These are phyloP conservation scores for Diaporthe vexans DNA, from an alignment of 2,329 filamentous ascomycete genomes.

Conservation along the genomic window DNA sequence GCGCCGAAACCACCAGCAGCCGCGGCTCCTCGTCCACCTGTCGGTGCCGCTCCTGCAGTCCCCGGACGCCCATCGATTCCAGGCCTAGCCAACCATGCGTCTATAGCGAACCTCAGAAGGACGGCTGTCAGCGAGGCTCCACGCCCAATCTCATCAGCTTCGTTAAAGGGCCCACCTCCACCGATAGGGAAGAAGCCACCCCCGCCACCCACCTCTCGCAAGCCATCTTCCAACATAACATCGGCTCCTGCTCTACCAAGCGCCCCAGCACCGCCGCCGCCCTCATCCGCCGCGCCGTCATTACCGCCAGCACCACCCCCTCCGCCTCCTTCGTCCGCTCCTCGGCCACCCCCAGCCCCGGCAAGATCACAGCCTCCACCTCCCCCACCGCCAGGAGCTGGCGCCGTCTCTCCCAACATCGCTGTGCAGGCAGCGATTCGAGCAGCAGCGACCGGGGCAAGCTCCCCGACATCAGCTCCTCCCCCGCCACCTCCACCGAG, in stretches of 20 bases:
- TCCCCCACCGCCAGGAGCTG: slow-evolving; percentile 45
- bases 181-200: slow-evolving; percentile 83
- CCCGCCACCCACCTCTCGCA: slow-evolving; percentile 71
- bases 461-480: slow-evolving; percentile 49
- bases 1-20: slow-evolving; percentile 67
- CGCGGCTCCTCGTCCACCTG: slow-evolving; percentile 72
- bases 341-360: slow-evolving; percentile 55
- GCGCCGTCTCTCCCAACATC: slow-evolving; percentile 50
- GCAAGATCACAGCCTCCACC: slow-evolving; percentile 52
- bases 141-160: slow-evolving; percentile 73
- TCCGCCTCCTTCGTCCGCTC: slow-evolving; percentile 59
- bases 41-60: slow-evolving; percentile 69
- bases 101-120: slow-evolving; percentile 74
- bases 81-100: slow-evolving; percentile 63
- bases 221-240: slow-evolving; percentile 63
- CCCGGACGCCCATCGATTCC: slow-evolving; percentile 68
- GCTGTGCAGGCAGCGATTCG: slow-evolving; percentile 58
- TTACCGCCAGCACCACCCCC: slow-evolving; percentile 61
- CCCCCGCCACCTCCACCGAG: slow-evolving; percentile 54
- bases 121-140: slow-evolving; percentile 61
- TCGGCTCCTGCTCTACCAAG: slow-evolving; percentile 51
- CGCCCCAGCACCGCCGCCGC: slow-evolving; percentile 54
- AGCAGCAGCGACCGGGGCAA: slow-evolving; percentile 48
- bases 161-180: slow-evolving; percentile 79
- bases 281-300: slow-evolving; percentile 56